Conservation (phyloP, 768 basidiomycete species). For the Cyathus striatus region DNA sequence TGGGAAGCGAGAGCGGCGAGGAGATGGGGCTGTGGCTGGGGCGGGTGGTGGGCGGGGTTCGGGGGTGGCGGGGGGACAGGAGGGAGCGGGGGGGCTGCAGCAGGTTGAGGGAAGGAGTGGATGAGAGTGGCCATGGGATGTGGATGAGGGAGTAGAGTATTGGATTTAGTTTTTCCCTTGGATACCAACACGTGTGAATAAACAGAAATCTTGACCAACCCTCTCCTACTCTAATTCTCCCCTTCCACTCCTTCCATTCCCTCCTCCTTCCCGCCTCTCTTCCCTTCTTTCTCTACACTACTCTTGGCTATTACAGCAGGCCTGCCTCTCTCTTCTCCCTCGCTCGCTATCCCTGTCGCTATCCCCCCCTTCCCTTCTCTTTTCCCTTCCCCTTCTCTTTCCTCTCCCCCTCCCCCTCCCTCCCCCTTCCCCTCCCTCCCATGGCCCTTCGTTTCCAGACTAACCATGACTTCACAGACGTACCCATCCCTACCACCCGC, state of each 20-base stretch:
- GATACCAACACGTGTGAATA: too few relatives aligned
- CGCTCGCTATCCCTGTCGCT: too few relatives aligned
- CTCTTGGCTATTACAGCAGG: conserved; percentile 9
- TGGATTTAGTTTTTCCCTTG: too few relatives aligned
- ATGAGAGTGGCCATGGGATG: too few relatives aligned
- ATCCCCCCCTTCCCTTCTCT: too few relatives aligned
- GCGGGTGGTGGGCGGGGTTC: conserved; percentile 3
- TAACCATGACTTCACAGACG: conserved; percentile 50
- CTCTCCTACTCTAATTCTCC: conserved; percentile 14
- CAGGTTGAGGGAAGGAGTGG: too few relatives aligned
- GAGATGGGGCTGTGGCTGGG: conserved; percentile 19
- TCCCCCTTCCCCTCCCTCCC: conserved; percentile 19
- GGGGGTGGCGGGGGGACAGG: not conserved
- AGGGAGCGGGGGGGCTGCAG: too few relatives aligned
- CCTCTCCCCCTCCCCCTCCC: conserved; percentile 16
- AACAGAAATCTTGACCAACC: too few relatives aligned
- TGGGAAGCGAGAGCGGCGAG: conserved; percentile 64
- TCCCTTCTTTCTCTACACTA: conserved; percentile 6
- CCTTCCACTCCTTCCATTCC: conserved; percentile 5
- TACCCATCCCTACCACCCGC: conserved; percentile 64
- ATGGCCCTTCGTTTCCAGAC: conserved; percentile 55
- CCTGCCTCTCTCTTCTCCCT: conserved; percentile 22
- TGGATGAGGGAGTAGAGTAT: too few relatives aligned
- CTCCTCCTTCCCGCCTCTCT: conserved; percentile 3
- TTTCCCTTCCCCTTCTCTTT: conserved; percentile 10